These are phyloP conservation scores for Phialophora expanda DNA, from an alignment of 2,329 filamentous ascomycete genomes.

Conservation along the genomic window DNA sequence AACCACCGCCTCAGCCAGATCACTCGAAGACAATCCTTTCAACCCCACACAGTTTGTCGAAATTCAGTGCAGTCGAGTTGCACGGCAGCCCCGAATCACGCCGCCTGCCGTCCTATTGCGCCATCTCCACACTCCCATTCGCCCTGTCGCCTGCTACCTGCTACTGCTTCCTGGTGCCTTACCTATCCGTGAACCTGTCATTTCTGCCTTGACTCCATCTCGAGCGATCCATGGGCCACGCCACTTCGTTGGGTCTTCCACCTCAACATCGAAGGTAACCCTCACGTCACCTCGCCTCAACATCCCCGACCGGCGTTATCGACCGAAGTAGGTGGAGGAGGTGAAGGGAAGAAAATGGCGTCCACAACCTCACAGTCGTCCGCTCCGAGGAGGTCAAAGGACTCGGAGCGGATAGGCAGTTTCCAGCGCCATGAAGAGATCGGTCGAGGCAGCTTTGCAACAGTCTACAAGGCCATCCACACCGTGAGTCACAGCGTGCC, in stretches of 20 bases:
- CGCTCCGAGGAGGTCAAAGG: slow-evolving; percentile 47
- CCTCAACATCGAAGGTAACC: slow-evolving; percentile 46
- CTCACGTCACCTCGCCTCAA: slow-evolving; percentile 32
- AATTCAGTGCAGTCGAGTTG: slow-evolving; percentile 22
- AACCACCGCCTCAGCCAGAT: slow-evolving; percentile 15
- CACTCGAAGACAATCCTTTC: slow-evolving; percentile 13
- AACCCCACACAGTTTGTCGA: slow-evolving; percentile 18
- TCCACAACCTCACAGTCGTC: slow-evolving; percentile 52
- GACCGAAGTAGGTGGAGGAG: slow-evolving; percentile 33
- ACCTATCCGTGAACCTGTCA: slow-evolving; percentile 24
- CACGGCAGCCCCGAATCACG: slow-evolving; percentile 22
- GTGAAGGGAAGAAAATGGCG: slow-evolving; percentile 42
- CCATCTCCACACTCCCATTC: slow-evolving; percentile 34
- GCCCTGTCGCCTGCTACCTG: slow-evolving; percentile 30
- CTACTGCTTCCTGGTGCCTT: slow-evolving; percentile 19
- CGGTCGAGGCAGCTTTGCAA: slow-evolving; percentile 96
- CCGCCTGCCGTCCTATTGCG: slow-evolving; percentile 34
- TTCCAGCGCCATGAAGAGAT: slow-evolving; percentile 88
- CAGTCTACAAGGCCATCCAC: slow-evolving; percentile 86
- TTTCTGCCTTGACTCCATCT: slow-evolving; percentile 27
- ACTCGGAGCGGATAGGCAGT: slow-evolving; percentile 48
- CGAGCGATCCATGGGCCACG: slow-evolving; percentile 45
- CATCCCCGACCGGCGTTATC: slow-evolving; percentile 32
- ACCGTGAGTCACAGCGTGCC: slow-evolving; percentile 64
- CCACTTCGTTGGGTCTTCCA: slow-evolving; percentile 43